phyloP scores from a whole-genome alignment of 176 grass and related monocot genomes.

The Poa pratensis region DNA sequence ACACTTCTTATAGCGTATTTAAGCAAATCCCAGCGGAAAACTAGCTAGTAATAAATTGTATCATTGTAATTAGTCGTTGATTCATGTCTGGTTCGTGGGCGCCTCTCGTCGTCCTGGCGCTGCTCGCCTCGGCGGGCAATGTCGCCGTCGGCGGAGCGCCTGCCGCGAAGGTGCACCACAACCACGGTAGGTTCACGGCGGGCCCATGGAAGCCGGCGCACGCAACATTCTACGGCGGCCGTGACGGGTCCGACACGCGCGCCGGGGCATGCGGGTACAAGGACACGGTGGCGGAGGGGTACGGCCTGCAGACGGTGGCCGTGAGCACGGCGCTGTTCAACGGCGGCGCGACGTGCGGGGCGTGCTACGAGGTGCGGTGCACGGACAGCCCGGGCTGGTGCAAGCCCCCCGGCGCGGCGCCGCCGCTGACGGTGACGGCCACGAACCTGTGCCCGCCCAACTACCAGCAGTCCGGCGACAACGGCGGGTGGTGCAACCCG shows the following conservation, averaged over 20 bases:
- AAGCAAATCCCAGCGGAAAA: not conserved
- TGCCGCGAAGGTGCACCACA: constrained; percentile 39
- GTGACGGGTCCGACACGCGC: constrained; percentile 59
- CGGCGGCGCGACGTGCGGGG: constrained; percentile 61
- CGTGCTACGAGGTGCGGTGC: constrained; percentile 84
- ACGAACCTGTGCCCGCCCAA: constrained; percentile 73
- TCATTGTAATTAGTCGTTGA: not conserved
- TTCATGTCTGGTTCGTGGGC: constrained; percentile 28
- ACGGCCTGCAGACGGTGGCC: constrained; percentile 77
- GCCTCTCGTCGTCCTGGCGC: not conserved
- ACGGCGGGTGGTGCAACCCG: constrained; percentile 78
- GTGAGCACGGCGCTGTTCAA: constrained; percentile 73
- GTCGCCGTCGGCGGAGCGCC: not conserved
- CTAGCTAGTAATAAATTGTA: not conserved
- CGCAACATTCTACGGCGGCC: constrained; percentile 76
- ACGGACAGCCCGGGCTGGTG: constrained; percentile 61
- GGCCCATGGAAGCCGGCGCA: constrained; percentile 62
- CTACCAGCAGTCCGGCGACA: constrained; percentile 38
- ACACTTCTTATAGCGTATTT: not conserved
- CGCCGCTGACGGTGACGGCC: constrained; percentile 53
- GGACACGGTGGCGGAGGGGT: constrained; percentile 70
- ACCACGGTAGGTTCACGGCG: constrained; percentile 59
- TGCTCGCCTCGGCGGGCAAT: not conserved
- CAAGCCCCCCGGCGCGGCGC: constrained; percentile 8
- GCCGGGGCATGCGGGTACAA: constrained; percentile 75